A percentile compares a stretch with the other conserved stretches of the same genome.
phyloP scores from a whole-genome alignment of 2,329 filamentous ascomycete species.

The Whalleya microplaca region DNA sequence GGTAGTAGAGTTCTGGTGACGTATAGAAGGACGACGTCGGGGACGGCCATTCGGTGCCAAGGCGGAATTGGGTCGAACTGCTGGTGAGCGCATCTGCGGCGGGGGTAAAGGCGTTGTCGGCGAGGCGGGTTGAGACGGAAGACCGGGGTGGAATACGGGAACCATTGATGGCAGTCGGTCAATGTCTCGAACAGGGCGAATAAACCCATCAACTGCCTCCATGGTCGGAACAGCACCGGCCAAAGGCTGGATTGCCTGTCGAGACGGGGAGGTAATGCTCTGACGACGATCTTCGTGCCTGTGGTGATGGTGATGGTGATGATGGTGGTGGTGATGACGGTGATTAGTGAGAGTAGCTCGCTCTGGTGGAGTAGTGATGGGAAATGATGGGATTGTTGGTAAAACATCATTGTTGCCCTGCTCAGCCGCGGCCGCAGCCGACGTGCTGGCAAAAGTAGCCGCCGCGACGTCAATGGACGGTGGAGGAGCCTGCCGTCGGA shows the following conservation, averaged over 20 bases:
- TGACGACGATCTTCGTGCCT: conserved; percentile 51
- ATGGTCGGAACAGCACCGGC: conserved; percentile 69
- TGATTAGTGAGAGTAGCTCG: conserved; percentile 62
- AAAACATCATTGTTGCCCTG: conserved; percentile 56
- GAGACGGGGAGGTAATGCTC: conserved; percentile 52
- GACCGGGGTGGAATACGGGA: conserved; percentile 67
- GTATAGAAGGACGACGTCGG: conserved; percentile 79
- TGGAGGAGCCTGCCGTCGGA: conserved; percentile 79
- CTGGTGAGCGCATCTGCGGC: conserved; percentile 62
- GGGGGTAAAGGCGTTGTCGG: conserved; percentile 82
- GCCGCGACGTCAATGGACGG: conserved; percentile 80
- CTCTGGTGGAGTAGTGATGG: conserved; percentile 72
- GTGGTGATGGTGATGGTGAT: conserved; percentile 48
- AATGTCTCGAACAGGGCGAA: conserved; percentile 78
- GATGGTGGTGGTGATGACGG: conserved; percentile 56
- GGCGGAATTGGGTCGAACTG: conserved; percentile 56
- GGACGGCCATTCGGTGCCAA: conserved; percentile 58
- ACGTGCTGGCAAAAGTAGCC: conserved; percentile 50
- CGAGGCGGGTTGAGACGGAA: conserved; percentile 88
- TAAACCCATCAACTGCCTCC: conserved; percentile 72
- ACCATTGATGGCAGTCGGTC: conserved; percentile 86
- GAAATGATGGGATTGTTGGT: conserved; percentile 63
- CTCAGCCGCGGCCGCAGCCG: conserved; percentile 46
- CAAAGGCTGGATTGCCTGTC: conserved; percentile 66
- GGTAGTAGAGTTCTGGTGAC: conserved; percentile 88